phyloP scores from a whole-genome alignment of 768 basidiomycete species.

The Leccinum boreale region DNA sequence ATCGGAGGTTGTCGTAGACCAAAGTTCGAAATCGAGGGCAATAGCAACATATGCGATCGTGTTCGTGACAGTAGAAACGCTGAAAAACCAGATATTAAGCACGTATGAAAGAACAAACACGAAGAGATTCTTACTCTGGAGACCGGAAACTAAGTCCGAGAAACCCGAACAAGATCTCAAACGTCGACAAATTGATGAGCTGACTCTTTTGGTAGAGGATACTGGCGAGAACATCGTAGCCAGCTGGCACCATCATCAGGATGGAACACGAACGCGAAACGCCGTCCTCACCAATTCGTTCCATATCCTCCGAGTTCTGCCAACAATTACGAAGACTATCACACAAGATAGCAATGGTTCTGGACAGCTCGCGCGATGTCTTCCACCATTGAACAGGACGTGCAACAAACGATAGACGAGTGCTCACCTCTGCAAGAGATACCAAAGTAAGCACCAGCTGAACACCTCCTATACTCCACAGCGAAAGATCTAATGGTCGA shows the following conservation, averaged over 20 bases:
- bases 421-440: constrained; percentile 65
- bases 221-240: constrained; percentile 81
- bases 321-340: constrained; percentile 82
- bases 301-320: constrained; percentile 96
- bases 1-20: constrained; percentile 68
- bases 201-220: constrained; percentile 69
- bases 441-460: constrained; percentile 70
- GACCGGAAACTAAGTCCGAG: constrained; percentile 79
- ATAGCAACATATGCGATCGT: constrained; percentile 77
- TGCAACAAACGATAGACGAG: not conserved
- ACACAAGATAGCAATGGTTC: constrained; percentile 66
- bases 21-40: constrained; percentile 88
- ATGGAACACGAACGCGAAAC: not conserved
- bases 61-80: constrained; percentile 81
- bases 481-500: constrained; percentile 63
- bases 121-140: constrained; percentile 58
- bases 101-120: not conserved
- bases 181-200: constrained; percentile 75
- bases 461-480: constrained; percentile 84
- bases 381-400: constrained; percentile 24
- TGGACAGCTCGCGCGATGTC: constrained; percentile 75
- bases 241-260: constrained; percentile 46
- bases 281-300: constrained; percentile 68
- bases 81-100: constrained; percentile 1
- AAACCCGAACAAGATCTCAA: constrained; percentile 83